These are phyloP conservation scores for Xanthoconium separans DNA, from an alignment of 1,284 basidiomycete genomes.

Conservation along the genomic window DNA sequence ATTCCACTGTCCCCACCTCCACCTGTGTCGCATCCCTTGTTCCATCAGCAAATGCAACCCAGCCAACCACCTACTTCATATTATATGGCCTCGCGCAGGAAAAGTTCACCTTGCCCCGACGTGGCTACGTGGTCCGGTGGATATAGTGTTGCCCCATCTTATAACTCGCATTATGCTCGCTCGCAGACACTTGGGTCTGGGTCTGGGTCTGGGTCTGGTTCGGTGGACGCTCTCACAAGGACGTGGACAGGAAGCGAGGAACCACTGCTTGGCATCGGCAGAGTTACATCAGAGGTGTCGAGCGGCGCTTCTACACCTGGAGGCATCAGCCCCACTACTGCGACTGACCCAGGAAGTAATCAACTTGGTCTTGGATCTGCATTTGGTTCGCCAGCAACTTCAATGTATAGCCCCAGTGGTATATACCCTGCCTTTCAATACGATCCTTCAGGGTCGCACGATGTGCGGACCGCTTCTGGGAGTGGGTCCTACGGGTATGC, in stretches of 20 bases:
- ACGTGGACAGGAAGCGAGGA: conserved; percentile 34
- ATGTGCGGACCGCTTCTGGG: conserved; percentile 18
- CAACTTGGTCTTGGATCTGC: conserved; percentile 27
- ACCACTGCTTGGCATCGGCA: conserved; percentile 26
- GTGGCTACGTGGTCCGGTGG: conserved; percentile 27
- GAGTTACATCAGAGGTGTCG: conserved; percentile 9
- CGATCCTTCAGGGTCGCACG: conserved; percentile 23
- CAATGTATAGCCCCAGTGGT: conserved; percentile 20
- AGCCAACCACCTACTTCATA: conserved; percentile 33
- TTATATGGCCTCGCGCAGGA: conserved; percentile 11
- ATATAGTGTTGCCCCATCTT: conserved; percentile 26
- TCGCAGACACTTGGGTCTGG: conserved; percentile 33
- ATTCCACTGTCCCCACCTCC: conserved; percentile 29
- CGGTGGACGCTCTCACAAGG: conserved; percentile 26
- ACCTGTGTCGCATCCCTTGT: background rate
- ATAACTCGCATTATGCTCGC: conserved; percentile 25
- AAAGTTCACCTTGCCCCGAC: conserved; percentile 30
- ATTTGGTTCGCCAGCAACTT: conserved; percentile 27
- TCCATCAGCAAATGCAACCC: conserved; percentile 12
- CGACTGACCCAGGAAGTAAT: conserved; percentile 8
- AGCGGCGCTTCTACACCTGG: conserved; percentile 2
- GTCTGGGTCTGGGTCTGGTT: conserved; percentile 27
- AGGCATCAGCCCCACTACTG: conserved; percentile 9
- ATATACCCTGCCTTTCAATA: conserved; percentile 5
- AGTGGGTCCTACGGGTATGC: conserved; percentile 28